A percentile compares a stretch with the other conserved stretches of the same genome.
Evolutionary conservation across 768 basidiomycete genomes (phyloP).

Genomic region (Gyrodon lividus): DNA sequence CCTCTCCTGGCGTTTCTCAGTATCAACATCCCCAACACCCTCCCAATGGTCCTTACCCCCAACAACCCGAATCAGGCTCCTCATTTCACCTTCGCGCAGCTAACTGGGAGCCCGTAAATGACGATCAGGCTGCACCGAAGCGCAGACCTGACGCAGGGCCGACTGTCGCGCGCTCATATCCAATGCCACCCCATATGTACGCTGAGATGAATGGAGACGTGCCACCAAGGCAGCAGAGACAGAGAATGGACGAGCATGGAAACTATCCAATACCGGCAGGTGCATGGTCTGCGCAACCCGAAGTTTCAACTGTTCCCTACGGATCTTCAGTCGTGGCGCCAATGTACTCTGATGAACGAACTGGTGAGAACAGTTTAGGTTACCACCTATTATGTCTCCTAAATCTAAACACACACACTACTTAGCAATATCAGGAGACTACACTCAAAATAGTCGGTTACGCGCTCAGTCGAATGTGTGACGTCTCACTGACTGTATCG

Average conservation of each 20-base stretch:
- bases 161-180: conserved; percentile 34
- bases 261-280: conserved; percentile 29
- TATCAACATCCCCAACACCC: conserved; percentile 31
- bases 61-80: conserved; percentile 27
- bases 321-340: conserved; percentile 42
- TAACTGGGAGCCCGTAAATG: conserved; percentile 48
- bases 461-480: conserved; percentile 7
- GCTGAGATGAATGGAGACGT: conserved; percentile 35
- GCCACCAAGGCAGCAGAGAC: conserved; percentile 25
- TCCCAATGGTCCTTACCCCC: conserved; percentile 26
- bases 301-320: conserved; percentile 39
- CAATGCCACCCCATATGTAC: conserved; percentile 33
- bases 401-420: conserved; percentile 16
- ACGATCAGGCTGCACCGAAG: conserved; percentile 36
- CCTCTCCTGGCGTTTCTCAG: conserved; percentile 22
- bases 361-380: conserved; percentile 39
- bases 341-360: conserved; percentile 59
- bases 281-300: conserved; percentile 35
- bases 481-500: conserved; percentile 16
- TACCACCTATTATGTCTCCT: conserved; percentile 10
- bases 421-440: conserved; percentile 45
- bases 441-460: conserved; percentile 42
- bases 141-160: conserved; percentile 35
- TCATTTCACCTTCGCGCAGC: conserved; percentile 62
- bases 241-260: conserved; percentile 33